Evolutionary conservation across 768 basidiomycete genomes (phyloP).

Genomic region (Trametes maxima): DNA sequence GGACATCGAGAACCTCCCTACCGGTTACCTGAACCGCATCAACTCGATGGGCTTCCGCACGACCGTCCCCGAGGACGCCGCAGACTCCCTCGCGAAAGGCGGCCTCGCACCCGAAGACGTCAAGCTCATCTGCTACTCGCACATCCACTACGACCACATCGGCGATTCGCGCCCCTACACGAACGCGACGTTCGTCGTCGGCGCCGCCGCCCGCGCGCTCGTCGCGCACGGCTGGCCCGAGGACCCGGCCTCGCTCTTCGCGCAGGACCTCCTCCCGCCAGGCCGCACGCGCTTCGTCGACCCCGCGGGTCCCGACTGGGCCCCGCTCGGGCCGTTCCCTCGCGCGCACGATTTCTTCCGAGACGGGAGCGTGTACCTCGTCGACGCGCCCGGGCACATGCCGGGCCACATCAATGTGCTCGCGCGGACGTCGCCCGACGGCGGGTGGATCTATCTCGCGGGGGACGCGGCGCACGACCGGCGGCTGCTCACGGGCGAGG

Average conservation of each 20-base stretch:
- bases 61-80: conserved; percentile 34
- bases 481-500: conserved; percentile 12
- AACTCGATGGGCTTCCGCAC: conserved; percentile 10
- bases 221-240: conserved; percentile 46
- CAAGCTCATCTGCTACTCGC: conserved; percentile 49
- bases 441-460: conserved; percentile 56
- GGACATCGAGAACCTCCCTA: conserved; percentile 32
- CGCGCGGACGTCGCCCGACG: conserved; percentile 53
- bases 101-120: conserved; percentile 47
- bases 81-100: conserved; percentile 54
- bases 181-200: conserved; percentile 50
- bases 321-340: conserved; percentile 53
- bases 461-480: conserved; percentile 49
- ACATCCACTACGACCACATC: conserved; percentile 56
- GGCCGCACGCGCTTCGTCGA: conserved; percentile 29
- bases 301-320: conserved; percentile 31
- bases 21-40: conserved; percentile 5
- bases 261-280: conserved; percentile 17
- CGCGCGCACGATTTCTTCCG: conserved; percentile 53
- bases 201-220: conserved; percentile 41
- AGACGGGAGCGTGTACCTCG: conserved; percentile 59
- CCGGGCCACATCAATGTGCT: conserved; percentile 56
- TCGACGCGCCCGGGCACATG: conserved; percentile 58
- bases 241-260: conserved; percentile 39
- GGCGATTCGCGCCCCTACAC: conserved; percentile 51